Evolutionary conservation across 306 rosid genomes (phyloP), one percentile per base, ranked within the genome.

Genomic region (Prunus armeniaca): DNA sequence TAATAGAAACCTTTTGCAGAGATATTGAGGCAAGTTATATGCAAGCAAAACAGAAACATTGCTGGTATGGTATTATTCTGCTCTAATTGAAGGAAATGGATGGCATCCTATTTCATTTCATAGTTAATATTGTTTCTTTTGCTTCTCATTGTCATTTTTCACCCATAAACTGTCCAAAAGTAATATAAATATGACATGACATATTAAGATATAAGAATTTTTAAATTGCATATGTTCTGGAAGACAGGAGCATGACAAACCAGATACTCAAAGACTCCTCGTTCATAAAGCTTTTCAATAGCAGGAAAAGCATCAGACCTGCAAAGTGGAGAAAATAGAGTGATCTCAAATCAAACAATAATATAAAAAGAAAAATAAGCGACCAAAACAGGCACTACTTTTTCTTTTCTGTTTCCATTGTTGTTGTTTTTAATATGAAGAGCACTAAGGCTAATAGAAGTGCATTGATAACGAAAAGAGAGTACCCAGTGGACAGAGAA

Each of bases 221-320:
- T 30, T 27, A 60, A 80, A 38, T 66, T 22, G 38, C 67, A 58
- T 2, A 52, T 19, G 43, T 46, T 22, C n/a, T 45, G 20, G 25
- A 72, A 27, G 43, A 41, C 55, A 81, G 78, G 77, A 67, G 62
- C 55, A 79, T 67, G 74, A 84, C 96, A 19, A 84, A 93, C 97
- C 87, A 90, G 81, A 86, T 95, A 95, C 74, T 95, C 99, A 27
- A 71, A 84, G 61, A 86, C 89, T 28, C 86, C 97, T 20, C 90
- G 89, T 79, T 90, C 91, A 45, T 92, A 95, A 78, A 92, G 92
- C 73, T 80, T 86, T 68, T 82, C 81, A 69, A 95, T 75, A 32
- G 80, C 75, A 60, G 85, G 51, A 73, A 89, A 71, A 49, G 71
- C 83, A 69, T 86, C 95, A 2, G 84, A 72, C 30, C 97, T 91